A percentile compares a stretch with the other conserved stretches of the same genome.
Conservation (phyloP, 495 filamentous ascomycete species). For the Chaetomium fimeti region DNA sequence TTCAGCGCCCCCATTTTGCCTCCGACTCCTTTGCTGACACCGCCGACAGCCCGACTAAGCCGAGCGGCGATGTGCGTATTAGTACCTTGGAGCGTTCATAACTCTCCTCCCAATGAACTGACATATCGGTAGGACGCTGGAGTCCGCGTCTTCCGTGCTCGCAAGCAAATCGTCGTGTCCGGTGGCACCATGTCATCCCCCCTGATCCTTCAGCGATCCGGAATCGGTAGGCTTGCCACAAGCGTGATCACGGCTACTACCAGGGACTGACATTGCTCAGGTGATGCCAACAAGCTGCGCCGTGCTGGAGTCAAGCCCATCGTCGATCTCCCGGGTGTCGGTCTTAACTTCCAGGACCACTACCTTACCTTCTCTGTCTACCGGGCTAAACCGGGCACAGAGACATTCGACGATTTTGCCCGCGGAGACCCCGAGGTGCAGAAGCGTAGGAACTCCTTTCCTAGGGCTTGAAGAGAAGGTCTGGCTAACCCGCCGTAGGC, state of each 20-base stretch:
- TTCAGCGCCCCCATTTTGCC: no score
- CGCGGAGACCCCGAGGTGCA: slow-evolving; percentile 70
- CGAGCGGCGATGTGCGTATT: slow-evolving; percentile 24
- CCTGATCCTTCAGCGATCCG: slow-evolving; percentile 72
- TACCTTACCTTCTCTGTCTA: slow-evolving; percentile 77
- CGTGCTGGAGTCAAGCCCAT: slow-evolving; percentile 67
- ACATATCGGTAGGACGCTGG: slow-evolving; percentile 36
- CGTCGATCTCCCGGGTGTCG: slow-evolving; percentile 77
- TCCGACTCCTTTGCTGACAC: slow-evolving; percentile 13
- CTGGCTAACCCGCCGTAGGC: slow-evolving; percentile 24
- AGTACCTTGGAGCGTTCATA: background rate
- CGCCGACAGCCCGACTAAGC: slow-evolving; percentile 42
- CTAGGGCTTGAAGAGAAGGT: background rate
- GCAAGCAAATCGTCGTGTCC: slow-evolving; percentile 77
- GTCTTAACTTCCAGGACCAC: slow-evolving; percentile 82
- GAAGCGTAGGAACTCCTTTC: slow-evolving; percentile 44
- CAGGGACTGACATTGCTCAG: background rate
- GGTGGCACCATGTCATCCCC: slow-evolving; percentile 78
- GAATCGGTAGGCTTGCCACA: slow-evolving; percentile 43
- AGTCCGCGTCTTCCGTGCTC: slow-evolving; percentile 59
- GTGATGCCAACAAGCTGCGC: slow-evolving; percentile 70
- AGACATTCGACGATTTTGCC: slow-evolving; percentile 79
- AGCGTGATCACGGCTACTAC: background rate
- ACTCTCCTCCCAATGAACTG: slow-evolving; percentile 21
- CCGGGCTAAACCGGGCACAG: slow-evolving; percentile 72